phyloP scores from a whole-genome alignment of 208 protist species.

The Crithidia acanthocephali region DNA sequence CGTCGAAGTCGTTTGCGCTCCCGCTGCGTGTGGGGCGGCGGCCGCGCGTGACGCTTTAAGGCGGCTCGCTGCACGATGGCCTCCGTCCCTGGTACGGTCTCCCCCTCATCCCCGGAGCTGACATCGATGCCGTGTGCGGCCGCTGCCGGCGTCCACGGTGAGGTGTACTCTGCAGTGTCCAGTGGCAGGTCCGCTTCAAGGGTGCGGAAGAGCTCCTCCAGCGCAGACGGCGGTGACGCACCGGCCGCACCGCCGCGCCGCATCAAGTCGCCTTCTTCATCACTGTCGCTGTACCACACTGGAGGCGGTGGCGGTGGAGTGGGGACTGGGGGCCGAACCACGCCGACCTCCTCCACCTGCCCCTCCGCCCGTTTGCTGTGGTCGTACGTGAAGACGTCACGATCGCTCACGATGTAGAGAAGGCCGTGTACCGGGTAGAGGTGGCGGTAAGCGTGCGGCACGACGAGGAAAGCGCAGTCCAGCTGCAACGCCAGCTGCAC shows the following conservation, averaged over 20 bases:
- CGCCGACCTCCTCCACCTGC: neutral
- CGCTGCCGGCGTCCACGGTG: neutral
- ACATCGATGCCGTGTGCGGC: no score
- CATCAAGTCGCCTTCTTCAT: slow-evolving; percentile 3
- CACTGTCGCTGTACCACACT: neutral
- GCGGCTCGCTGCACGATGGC: slow-evolving; percentile 25
- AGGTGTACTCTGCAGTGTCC: neutral
- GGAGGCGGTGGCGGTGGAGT: neutral
- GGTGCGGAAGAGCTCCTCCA: slow-evolving; percentile 20
- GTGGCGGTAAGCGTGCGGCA: slow-evolving; percentile 6
- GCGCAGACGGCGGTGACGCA: neutral
- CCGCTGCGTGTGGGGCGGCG: neutral
- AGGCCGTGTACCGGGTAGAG: neutral
- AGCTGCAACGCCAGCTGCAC: slow-evolving; percentile 39
- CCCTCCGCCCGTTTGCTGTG: neutral
- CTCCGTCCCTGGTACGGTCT: no score
- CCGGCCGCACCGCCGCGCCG: neutral
- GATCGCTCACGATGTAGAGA: slow-evolving; percentile 15
- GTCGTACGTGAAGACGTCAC: slow-evolving; percentile 12
- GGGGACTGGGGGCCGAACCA: neutral
- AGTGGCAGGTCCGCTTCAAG: slow-evolving; percentile 20
- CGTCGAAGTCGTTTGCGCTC: slow-evolving; percentile 12
- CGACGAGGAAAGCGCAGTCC: slow-evolving; percentile 37
- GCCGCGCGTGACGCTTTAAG: slow-evolving; percentile 2
- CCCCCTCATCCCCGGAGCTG: neutral